Conservation (phyloP, 2,329 filamentous ascomycete genomes). For the Periconia macrospinosa region DNA sequence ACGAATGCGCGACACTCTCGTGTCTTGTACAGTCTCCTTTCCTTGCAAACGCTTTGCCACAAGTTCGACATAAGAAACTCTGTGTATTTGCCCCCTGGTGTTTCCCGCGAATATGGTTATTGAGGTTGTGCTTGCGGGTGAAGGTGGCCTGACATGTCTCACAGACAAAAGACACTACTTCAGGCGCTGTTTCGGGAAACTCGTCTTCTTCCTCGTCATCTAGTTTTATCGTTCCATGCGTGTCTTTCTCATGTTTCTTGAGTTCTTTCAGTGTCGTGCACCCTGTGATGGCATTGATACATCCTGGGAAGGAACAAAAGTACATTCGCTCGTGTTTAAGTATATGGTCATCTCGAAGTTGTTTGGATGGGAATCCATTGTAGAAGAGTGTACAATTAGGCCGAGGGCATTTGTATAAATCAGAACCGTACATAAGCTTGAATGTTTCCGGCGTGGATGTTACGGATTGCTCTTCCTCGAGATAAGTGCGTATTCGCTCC, state of each 20-base stretch:
- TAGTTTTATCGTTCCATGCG: constrained; percentile 1
- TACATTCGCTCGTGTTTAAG: constrained; percentile 9
- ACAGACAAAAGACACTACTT: neutral
- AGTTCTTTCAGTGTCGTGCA: constrained; percentile 4
- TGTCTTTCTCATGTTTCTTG: constrained; percentile 5
- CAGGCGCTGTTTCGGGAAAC: constrained; percentile 4
- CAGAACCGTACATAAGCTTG: constrained; percentile 1
- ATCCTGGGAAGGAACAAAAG: constrained; percentile 2
- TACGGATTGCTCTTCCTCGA: neutral
- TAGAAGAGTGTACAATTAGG: constrained; percentile 9
- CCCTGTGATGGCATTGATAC: constrained; percentile 1
- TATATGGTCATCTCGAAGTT: constrained; percentile 7
- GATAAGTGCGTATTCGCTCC: neutral
- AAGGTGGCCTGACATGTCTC: constrained; percentile 1
- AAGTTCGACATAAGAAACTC: constrained; percentile 4
- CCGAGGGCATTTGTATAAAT: constrained; percentile 7
- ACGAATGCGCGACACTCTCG: constrained; percentile 6
- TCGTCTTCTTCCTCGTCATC: constrained; percentile 1
- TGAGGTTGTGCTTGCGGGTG: constrained; percentile 8
- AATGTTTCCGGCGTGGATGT: neutral
- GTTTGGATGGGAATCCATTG: constrained; percentile 2
- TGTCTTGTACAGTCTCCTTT: constrained; percentile 12
- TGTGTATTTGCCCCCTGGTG: neutral
- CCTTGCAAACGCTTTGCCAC: constrained; percentile 9
- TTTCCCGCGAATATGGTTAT: neutral